Evolutionary conservation across 345 rosid genomes (phyloP).

Genomic region (Eucalyptus cloeziana): DNA sequence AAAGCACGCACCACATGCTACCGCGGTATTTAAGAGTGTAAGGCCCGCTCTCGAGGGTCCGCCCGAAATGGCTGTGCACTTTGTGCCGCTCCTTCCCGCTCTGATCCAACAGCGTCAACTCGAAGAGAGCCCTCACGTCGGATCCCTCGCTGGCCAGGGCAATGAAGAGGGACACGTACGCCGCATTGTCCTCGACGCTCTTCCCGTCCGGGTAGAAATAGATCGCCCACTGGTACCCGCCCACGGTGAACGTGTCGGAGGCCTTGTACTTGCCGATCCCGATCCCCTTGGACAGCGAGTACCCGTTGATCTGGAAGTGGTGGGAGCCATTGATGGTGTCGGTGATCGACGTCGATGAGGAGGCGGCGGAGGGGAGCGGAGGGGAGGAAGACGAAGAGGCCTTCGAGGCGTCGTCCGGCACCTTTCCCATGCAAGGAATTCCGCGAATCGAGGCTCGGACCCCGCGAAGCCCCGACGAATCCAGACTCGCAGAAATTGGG

Average conservation of each 20-base stretch:
- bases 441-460: not conserved
- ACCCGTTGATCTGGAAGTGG: slow-evolving; percentile 54
- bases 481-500: not conserved
- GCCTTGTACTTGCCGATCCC: slow-evolving; percentile 57
- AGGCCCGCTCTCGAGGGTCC: slow-evolving; percentile 61
- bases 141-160: slow-evolving; percentile 67
- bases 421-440: slow-evolving; percentile 24
- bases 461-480: not conserved
- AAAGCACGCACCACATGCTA: slow-evolving; percentile 59
- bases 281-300: slow-evolving; percentile 53
- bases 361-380: slow-evolving; percentile 5
- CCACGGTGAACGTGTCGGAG: slow-evolving; percentile 50
- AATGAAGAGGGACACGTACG: slow-evolving; percentile 51
- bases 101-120: slow-evolving; percentile 62
- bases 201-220: slow-evolving; percentile 81
- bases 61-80: slow-evolving; percentile 73
- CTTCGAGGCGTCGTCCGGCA: slow-evolving; percentile 12
- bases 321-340: slow-evolving; percentile 72
- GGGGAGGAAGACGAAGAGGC: slow-evolving; percentile 6
- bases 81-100: slow-evolving; percentile 62
- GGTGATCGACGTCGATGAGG: slow-evolving; percentile 37
- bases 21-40: slow-evolving; percentile 59
- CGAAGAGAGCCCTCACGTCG: slow-evolving; percentile 66
- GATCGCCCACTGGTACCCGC: slow-evolving; percentile 66
- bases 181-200: slow-evolving; percentile 55